Conservation (phyloP, 148 eudicot species). For the Fallopia convolvulus region DNA sequence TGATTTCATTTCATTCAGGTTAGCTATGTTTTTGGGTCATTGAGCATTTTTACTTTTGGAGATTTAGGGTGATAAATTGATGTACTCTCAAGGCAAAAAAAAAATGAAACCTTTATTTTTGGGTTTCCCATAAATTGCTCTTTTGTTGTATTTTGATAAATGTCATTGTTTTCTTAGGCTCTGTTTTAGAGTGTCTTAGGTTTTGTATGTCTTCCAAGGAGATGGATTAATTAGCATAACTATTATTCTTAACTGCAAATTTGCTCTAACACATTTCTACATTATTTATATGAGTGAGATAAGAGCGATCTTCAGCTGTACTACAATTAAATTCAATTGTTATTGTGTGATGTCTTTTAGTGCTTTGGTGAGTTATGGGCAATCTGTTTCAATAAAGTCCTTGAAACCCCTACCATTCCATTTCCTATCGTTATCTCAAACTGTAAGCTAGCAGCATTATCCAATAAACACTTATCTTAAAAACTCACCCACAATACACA, state of each 20-base stretch:
- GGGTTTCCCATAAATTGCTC: not conserved
- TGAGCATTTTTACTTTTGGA: not conserved
- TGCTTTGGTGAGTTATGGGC: not conserved
- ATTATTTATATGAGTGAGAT: not conserved
- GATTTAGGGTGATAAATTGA: not conserved
- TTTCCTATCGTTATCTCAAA: too few species aligned
- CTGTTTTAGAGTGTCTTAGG: too few species aligned
- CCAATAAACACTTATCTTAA: too few species aligned
- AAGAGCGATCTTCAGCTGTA: not conserved
- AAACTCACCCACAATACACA: too few species aligned
- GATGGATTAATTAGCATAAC: not conserved
- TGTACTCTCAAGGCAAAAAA: not conserved
- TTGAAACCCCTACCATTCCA: not conserved
- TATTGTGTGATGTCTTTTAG: not conserved
- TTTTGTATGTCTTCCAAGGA: not conserved
- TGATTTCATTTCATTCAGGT: conserved; percentile 96
- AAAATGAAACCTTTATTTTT: not conserved
- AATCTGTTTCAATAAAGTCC: not conserved
- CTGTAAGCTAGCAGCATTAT: not conserved
- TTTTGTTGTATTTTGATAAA: not conserved
- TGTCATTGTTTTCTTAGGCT: not conserved
- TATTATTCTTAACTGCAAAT: too few species aligned
- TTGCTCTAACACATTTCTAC: too few species aligned
- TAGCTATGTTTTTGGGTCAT: conserved; percentile 7
- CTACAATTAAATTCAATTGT: not conserved